phyloP scores from a whole-genome alignment of 225 moss, liverwort and hornwort genomes.

The Straminergon stramineum region DNA sequence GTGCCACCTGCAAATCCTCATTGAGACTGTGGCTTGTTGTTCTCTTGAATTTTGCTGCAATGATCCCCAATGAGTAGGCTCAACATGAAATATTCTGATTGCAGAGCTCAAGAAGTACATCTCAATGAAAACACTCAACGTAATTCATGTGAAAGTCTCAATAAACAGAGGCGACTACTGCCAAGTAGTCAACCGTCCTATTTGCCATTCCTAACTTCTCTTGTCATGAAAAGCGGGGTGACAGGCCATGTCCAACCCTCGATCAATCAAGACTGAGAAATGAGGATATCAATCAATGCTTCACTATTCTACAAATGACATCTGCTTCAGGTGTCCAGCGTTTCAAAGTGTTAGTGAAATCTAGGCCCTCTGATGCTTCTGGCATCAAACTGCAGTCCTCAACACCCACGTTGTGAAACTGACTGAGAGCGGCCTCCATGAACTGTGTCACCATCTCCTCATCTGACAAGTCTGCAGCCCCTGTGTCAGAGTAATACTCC shows the following conservation, averaged over 20 bases:
- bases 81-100: not conserved
- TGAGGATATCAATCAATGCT: not conserved
- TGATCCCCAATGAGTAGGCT: not conserved
- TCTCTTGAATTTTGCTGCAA: not conserved
- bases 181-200: not conserved
- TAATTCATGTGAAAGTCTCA: not conserved
- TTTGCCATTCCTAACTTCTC: not conserved
- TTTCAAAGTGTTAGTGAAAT: conserved; percentile 22
- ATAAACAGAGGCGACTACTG: not conserved
- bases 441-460: conserved; percentile 24
- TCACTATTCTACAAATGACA: not conserved
- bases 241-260: conserved; percentile 21
- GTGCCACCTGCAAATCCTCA: not conserved
- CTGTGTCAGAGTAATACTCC: not conserved
- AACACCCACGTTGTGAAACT: conserved; percentile 33
- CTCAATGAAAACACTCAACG: not conserved
- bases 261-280: not conserved
- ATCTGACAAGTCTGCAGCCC: not conserved
- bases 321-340: conserved; percentile 13
- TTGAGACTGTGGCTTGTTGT: not conserved
- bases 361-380: conserved; percentile 33
- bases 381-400: conserved; percentile 48
- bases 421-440: conserved; percentile 62
- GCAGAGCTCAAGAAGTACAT: not conserved
- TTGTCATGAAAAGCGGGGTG: conserved; percentile 2